A percentile compares a stretch with the other conserved stretches of the same genome.
phyloP scores from a whole-genome alignment of 1,284 basidiomycete genomes.

The Leccinum fallax region DNA sequence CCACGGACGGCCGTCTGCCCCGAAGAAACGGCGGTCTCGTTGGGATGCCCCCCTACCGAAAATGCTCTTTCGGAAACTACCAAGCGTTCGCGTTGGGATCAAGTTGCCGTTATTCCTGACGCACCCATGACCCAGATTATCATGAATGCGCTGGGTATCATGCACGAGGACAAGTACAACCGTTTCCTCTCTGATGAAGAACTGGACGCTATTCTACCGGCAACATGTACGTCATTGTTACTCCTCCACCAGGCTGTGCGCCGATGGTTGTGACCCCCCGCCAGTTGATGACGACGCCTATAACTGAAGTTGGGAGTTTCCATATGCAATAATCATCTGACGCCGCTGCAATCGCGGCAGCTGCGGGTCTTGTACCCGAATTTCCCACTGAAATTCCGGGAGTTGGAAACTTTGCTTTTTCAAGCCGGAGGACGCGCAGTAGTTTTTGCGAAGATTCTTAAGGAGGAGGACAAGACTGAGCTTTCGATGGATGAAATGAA shows the following conservation, averaged over 20 bases:
- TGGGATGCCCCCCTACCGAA: constrained; percentile 92
- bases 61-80: constrained; percentile 58
- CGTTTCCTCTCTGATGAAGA: constrained; percentile 95
- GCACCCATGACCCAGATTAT: constrained; percentile 74
- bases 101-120: constrained; percentile 70
- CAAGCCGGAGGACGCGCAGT: constrained; percentile 97
- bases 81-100: constrained; percentile 95
- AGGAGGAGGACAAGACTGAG: constrained; percentile 94
- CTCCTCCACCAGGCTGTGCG: constrained; percentile 93
- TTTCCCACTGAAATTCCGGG: constrained; percentile 98
- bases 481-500: constrained; percentile 97
- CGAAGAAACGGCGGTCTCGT: constrained; percentile 90
- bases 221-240: constrained; percentile 90
- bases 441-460: constrained; percentile 93
- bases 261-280: constrained; percentile 74
- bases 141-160: constrained; percentile 82
- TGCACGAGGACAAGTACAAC: constrained; percentile 93
- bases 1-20: constrained; percentile 61
- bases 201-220: constrained; percentile 89
- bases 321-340: constrained; percentile 95
- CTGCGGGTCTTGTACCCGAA: constrained; percentile 90
- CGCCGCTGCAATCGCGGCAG: constrained; percentile 82
- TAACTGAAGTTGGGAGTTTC: constrained; percentile 83
- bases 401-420: constrained; percentile 98
- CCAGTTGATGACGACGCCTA: constrained; percentile 75